Percentiles rank a stretch among this genome's conserved stretches.
Evolutionary conservation across 1,139 yeast genomes (phyloP).

Genomic region (Hansenula lynferdii): DNA sequence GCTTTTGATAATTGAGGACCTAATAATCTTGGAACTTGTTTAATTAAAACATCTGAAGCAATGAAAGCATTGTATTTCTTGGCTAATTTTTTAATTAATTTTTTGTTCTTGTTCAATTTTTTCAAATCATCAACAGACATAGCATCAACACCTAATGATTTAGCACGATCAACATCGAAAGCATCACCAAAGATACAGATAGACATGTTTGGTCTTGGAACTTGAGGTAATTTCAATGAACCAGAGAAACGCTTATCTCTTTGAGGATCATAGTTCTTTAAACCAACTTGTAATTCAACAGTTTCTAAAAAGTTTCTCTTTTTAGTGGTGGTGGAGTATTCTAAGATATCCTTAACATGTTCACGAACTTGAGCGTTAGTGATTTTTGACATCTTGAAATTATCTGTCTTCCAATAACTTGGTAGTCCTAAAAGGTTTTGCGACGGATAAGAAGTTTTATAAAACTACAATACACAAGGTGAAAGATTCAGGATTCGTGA

Average conservation of each 20-base stretch:
- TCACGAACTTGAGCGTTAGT: constrained; percentile 93
- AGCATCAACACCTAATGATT: constrained; percentile 99
- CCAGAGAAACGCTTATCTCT: constrained; percentile 99
- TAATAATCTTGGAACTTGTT: constrained; percentile 99
- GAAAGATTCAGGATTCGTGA: constrained; percentile 1
- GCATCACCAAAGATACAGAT: constrained; percentile 99
- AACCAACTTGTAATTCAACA: constrained; percentile 99
- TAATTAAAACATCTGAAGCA: constrained; percentile 98
- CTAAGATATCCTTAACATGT: constrained; percentile 89
- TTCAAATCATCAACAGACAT: constrained; percentile 99
- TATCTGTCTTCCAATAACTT: constrained; percentile 64
- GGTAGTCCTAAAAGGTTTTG: constrained; percentile 38
- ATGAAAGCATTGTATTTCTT: constrained; percentile 99
- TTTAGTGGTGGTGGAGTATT: constrained; percentile 91
- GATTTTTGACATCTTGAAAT: constrained; percentile 80
- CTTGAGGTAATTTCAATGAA: constrained; percentile 96
- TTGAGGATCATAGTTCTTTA: constrained; percentile 99
- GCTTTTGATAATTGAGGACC: constrained; percentile 99
- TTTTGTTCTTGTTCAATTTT: constrained; percentile 99
- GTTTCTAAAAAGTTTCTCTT: constrained; percentile 99
- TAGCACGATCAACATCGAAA: constrained; percentile 99
- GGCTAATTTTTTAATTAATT: constrained; percentile 98
- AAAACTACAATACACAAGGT: background rate
- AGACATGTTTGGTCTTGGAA: constrained; percentile 99
- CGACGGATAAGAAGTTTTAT: constrained; percentile 25